phyloP scores from a whole-genome alignment of 176 grass and related monocot species.

The Juncus effusus region DNA sequence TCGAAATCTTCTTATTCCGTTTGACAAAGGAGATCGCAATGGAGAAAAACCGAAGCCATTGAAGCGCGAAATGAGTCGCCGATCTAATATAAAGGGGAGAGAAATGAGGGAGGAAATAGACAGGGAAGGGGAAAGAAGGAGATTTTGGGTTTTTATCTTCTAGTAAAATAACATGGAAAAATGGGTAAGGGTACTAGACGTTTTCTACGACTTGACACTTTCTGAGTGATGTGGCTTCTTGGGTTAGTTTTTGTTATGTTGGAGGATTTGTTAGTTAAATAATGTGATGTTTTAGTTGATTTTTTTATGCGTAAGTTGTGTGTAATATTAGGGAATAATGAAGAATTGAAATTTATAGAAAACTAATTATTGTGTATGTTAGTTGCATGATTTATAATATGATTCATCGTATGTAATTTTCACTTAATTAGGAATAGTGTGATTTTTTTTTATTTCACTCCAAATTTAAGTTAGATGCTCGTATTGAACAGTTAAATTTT shows the following conservation, averaged over 20 bases:
- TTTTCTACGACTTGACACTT: conserved; percentile 1
- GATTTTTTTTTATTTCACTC: too few species aligned
- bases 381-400: too few species aligned
- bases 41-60: background rate
- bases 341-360: too few species aligned
- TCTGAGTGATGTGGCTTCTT: background rate
- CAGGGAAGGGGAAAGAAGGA: background rate
- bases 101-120: background rate
- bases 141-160: conserved; percentile 1
- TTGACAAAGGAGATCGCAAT: background rate
- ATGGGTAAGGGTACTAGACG: background rate
- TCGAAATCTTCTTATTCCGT: background rate
- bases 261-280: background rate
- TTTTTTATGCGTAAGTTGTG: background rate
- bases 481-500: too few species aligned
- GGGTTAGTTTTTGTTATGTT: background rate
- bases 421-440: too few species aligned
- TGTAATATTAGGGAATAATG: background rate
- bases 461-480: too few species aligned
- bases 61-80: conserved; percentile 6
- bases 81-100: conserved; percentile 1
- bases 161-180: background rate
- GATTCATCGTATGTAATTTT: too few species aligned
- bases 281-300: background rate
- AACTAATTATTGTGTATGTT: too few species aligned